Conservation (phyloP, 2,329 filamentous ascomycete genomes). For the Dryadomyces quercus-mongolicae region DNA sequence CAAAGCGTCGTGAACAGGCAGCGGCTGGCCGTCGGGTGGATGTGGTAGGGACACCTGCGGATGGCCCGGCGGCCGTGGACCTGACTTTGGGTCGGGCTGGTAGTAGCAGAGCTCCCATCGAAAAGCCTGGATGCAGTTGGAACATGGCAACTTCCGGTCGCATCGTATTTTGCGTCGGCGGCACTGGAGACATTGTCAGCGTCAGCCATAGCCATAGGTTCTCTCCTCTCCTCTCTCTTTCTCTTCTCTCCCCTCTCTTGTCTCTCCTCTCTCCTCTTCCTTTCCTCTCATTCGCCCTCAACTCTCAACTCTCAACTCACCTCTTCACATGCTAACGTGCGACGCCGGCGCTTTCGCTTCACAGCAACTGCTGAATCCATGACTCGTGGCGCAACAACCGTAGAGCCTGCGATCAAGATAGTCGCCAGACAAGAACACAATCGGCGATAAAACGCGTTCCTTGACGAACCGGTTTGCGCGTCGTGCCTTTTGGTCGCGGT, state of each 20-base stretch:
- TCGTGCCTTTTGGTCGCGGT: too few relatives aligned
- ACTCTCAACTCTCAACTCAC: too few relatives aligned
- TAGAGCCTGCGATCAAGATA: too few relatives aligned
- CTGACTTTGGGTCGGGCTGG: constrained; percentile 11
- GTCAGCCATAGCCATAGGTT: not conserved
- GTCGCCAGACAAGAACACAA: too few relatives aligned
- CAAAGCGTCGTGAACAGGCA: too few relatives aligned
- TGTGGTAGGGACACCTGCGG: not conserved
- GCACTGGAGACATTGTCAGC: constrained; percentile 16
- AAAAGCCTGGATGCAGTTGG: constrained; percentile 25
- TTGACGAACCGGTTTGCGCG: too few relatives aligned
- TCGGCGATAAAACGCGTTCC: too few relatives aligned
- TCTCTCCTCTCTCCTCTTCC: not conserved
- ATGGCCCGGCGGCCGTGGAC: constrained; percentile 5
- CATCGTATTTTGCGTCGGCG: constrained; percentile 32
- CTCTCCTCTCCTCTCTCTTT: not conserved
- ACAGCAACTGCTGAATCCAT: not conserved
- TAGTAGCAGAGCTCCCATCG: constrained; percentile 11
- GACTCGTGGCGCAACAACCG: too few relatives aligned
- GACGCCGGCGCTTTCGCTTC: constrained; percentile 12
- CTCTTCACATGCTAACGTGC: constrained; percentile 26
- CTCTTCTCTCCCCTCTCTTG: not conserved
- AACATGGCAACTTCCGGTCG: constrained; percentile 26
- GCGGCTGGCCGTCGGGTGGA: not conserved
- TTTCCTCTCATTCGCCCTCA: too few relatives aligned